Percentiles rank a stretch among this genome's conserved stretches.
phyloP scores from a whole-genome alignment of 2,329 filamentous ascomycete species.

The Parastagonospora avenae region DNA sequence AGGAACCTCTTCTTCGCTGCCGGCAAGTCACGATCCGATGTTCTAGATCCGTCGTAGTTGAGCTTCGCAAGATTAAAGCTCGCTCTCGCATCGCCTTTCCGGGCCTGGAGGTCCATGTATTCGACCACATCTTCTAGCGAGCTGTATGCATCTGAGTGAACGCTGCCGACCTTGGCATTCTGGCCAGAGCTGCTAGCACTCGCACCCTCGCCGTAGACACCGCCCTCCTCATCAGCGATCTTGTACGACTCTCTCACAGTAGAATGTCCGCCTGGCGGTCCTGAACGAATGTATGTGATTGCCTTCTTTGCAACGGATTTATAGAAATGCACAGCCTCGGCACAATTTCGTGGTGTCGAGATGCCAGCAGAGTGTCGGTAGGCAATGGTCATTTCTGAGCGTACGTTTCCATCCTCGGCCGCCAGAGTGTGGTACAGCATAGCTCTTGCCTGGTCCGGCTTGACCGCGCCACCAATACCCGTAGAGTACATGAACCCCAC shows the following conservation, averaged over 20 bases:
- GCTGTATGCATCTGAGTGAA: constrained; percentile 80
- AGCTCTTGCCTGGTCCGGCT: constrained; percentile 86
- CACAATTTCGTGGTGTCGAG: constrained; percentile 83
- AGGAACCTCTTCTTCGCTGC: constrained; percentile 82
- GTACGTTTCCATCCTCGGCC: constrained; percentile 78
- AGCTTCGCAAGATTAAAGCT: constrained; percentile 84
- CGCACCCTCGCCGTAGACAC: constrained; percentile 93
- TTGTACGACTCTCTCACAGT: constrained; percentile 80
- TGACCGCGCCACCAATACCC: constrained; percentile 79
- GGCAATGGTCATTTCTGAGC: constrained; percentile 91
- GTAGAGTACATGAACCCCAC: constrained; percentile 94
- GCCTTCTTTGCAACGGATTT: constrained; percentile 93
- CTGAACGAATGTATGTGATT: constrained; percentile 83
- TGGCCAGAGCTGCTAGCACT: constrained; percentile 86
- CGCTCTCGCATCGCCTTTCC: constrained; percentile 86
- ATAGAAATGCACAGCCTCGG: constrained; percentile 85
- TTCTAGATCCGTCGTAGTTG: constrained; percentile 84
- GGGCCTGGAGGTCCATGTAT: constrained; percentile 86
- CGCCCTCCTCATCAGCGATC: constrained; percentile 87
- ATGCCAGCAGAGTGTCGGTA: constrained; percentile 87
- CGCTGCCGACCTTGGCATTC: constrained; percentile 75
- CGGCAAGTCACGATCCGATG: constrained; percentile 72
- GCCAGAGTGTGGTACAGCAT: constrained; percentile 95
- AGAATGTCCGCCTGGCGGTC: constrained; percentile 83
- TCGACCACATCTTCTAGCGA: constrained; percentile 93